phyloP scores from a whole-genome alignment of 2,329 filamentous ascomycete species.

The Juglanconis sp. region DNA sequence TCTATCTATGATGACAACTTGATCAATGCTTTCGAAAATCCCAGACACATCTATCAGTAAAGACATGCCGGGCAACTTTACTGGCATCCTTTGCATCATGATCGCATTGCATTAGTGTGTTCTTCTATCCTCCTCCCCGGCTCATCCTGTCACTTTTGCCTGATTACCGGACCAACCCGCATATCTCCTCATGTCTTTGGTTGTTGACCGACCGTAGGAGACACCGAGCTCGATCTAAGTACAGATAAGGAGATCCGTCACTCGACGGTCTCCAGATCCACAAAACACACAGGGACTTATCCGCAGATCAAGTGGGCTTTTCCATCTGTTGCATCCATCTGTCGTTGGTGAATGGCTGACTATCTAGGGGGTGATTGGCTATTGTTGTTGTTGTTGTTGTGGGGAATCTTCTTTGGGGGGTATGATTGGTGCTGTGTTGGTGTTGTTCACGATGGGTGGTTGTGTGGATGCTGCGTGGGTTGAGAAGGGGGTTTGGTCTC shows the following conservation, averaged over 20 bases:
- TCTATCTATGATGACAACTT: background rate
- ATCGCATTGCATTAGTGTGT: slow-evolving; percentile 15
- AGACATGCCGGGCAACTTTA: background rate
- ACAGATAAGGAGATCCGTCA: slow-evolving; percentile 4
- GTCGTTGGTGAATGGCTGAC: slow-evolving; percentile 1
- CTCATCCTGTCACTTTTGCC: background rate
- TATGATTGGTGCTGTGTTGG: slow-evolving; percentile 5
- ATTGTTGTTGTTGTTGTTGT: background rate
- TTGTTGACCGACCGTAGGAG: background rate
- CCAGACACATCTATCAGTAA: background rate
- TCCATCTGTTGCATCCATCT: slow-evolving; percentile 1
- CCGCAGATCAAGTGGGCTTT: slow-evolving; percentile 7
- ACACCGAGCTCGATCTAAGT: background rate
- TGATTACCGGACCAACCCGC: background rate
- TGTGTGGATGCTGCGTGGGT: background rate
- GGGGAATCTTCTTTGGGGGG: background rate
- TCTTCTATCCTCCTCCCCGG: slow-evolving; percentile 5
- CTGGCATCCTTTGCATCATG: background rate
- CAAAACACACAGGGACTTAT: slow-evolving; percentile 4
- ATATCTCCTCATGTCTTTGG: background rate
- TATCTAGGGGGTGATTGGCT: slow-evolving; percentile 4
- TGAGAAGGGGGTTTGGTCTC: background rate
- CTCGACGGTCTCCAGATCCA: slow-evolving; percentile 11
- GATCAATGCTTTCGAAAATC: background rate
- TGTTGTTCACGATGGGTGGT: background rate